Evolutionary conservation across 2,329 filamentous ascomycete genomes (phyloP), one percentile per base, ranked within the genome.

Genomic region (Aureobasidium sp.): DNA sequence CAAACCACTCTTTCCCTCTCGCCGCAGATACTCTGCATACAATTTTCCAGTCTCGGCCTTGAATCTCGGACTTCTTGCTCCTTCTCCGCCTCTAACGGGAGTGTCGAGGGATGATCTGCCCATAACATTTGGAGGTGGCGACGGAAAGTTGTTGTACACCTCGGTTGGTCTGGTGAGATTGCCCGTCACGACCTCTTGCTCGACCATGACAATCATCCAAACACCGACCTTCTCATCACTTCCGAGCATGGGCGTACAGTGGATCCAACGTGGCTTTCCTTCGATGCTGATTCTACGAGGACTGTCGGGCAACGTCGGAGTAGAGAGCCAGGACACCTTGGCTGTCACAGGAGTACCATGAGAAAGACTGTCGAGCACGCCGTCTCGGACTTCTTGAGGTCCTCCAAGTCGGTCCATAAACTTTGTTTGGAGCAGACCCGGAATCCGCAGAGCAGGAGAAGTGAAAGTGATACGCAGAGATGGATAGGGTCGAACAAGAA

Each of bases 401-500:
- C 76, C 76, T 30, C 73, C 75, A n/a, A 79, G 70, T 49, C 76
- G 75, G 27, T 75, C 73, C 37, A 78, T 69, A 58, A 79, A 72
- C 55, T 74, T 73, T 11, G 73, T 75, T 64, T 78, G 77, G 0
- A 89, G 75, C 54, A 89, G 86, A 0, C 86, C 86, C 0, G 86
- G 86, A 0, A 88, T 81, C 3, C 86, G 82, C 32, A 89, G 79
- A 1, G 83, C 82, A 0, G 86, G 86, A 1, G 85, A 87, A 3
- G 86, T 86, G 69, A 90, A 90, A 1, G 89, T 79, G 57, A 90
- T 84, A 1, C 83, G 81, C 0, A 90, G 76, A 39, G 79, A 86
- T 1, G 87, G 86, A 65, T 83, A 83, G 0, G 87, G 87, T 4
- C 86, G 78, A 5, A 87, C 81, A 21, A 87, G 79, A n/a, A 87